Conservation (phyloP, 306 rosid genomes). For the Quercus wislizeni region DNA sequence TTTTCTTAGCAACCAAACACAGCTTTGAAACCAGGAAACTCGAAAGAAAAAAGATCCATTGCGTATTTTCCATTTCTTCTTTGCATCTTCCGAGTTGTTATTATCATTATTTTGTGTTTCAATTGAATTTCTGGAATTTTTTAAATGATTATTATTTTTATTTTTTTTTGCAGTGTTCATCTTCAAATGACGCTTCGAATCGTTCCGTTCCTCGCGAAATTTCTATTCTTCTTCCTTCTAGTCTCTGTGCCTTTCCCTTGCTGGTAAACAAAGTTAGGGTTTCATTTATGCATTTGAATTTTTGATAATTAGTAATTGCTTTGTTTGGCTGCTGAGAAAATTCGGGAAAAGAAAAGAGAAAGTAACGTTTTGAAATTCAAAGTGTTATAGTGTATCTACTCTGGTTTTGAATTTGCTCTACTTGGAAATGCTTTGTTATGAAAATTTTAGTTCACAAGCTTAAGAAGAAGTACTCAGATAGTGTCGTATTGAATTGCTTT, state of each 20-base stretch:
- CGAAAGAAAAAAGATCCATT: neutral
- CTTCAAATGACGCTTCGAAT: conserved; percentile 20
- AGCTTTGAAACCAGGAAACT: neutral
- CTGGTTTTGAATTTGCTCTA: neutral
- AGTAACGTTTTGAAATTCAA: neutral
- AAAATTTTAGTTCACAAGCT: neutral
- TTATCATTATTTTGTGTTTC: neutral
- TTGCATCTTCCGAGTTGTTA: neutral
- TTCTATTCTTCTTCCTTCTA: conserved; percentile 5
- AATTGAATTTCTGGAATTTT: neutral
- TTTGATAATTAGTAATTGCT: neutral
- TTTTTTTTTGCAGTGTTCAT: conserved; percentile 1
- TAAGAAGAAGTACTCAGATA: neutral
- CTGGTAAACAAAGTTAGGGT: conserved; percentile 1
- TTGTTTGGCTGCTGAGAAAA: conserved; percentile 8
- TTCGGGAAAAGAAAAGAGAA: neutral
- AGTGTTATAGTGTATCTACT: neutral
- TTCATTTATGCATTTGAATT: neutral
- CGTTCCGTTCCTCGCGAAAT: neutral
- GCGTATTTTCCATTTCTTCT: neutral
- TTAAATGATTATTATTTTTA: neutral
- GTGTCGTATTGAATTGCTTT: too few species aligned
- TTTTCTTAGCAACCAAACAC: neutral
- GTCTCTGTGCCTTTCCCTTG: neutral
- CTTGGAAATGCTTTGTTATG: neutral